Conservation (phyloP, 495 filamentous ascomycete genomes). For the Penicillium samsonianum region DNA sequence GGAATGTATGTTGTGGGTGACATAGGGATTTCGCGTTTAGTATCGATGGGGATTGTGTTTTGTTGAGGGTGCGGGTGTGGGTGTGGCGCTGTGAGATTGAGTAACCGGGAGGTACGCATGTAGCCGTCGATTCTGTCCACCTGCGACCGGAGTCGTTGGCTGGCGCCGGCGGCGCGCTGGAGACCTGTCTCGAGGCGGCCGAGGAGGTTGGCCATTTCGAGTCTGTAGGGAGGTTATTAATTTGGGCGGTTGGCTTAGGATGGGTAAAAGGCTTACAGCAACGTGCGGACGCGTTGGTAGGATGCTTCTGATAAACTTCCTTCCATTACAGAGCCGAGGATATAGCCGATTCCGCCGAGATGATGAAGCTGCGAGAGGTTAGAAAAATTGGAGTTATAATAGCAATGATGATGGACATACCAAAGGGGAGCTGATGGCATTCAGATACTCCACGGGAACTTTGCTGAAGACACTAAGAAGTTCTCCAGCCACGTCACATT, state of each 20-base stretch:
- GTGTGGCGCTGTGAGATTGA: conserved; percentile 21
- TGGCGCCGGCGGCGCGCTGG: conserved; percentile 41
- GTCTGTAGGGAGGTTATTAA: conserved; percentile 12
- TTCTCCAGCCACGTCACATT: conserved; percentile 50
- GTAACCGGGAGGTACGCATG: conserved; percentile 38
- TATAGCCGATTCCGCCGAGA: conserved; percentile 51
- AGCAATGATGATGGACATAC: conserved; percentile 16
- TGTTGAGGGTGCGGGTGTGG: conserved; percentile 12
- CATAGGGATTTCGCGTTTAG: conserved; percentile 18
- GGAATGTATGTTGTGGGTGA: conserved; percentile 15
- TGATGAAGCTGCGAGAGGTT: conserved; percentile 40
- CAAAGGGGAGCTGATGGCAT: conserved; percentile 52
- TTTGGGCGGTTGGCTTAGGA: neutral
- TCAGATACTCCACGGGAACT: conserved; percentile 47
- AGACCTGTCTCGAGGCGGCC: conserved; percentile 45
- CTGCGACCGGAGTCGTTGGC: conserved; percentile 42
- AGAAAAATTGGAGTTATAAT: neutral
- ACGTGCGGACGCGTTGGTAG: conserved; percentile 45
- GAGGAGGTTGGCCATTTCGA: conserved; percentile 52
- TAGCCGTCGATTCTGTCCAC: conserved; percentile 51
- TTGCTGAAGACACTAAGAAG: conserved; percentile 47
- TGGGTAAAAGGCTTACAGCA: conserved; percentile 32
- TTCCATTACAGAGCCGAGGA: conserved; percentile 52
- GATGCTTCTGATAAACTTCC: conserved; percentile 48
- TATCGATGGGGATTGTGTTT: conserved; percentile 8